Percentiles rank a stretch among this genome's conserved stretches.
Conservation (phyloP, 805 yeast species). For the Phaffomyces opuntiae region DNA sequence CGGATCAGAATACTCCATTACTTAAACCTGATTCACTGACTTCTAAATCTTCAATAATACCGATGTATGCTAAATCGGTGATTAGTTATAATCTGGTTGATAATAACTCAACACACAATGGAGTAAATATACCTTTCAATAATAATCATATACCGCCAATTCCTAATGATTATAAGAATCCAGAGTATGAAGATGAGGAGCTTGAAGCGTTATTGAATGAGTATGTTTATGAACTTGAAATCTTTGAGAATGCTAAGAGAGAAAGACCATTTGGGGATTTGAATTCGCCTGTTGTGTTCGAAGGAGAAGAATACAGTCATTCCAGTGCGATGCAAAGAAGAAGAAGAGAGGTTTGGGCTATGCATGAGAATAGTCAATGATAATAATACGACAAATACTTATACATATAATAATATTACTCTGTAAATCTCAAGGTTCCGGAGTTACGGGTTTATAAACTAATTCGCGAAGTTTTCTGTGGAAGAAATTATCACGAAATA, state of each 20-base stretch:
- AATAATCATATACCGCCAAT: not conserved
- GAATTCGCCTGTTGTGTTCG: slow-evolving; percentile 36
- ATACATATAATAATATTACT: too few relatives aligned
- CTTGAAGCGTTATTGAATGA: slow-evolving; percentile 15
- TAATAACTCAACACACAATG: not conserved
- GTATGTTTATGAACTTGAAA: slow-evolving; percentile 27
- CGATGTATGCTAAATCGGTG: slow-evolving; percentile 20
- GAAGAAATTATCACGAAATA: too few relatives aligned
- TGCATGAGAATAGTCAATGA: slow-evolving; percentile 5
- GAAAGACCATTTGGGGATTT: slow-evolving; percentile 32
- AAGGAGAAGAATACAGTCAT: slow-evolving; percentile 21
- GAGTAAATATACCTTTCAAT: not conserved
- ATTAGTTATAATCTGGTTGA: slow-evolving; percentile 4
- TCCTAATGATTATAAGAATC: not conserved
- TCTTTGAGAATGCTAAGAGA: slow-evolving; percentile 27
- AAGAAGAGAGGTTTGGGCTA: slow-evolving; percentile 19
- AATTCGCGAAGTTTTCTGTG: not conserved
- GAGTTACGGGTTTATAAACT: too few relatives aligned
- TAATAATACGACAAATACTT: not conserved
- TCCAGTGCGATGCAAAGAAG: slow-evolving; percentile 22
- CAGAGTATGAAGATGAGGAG: slow-evolving; percentile 4
- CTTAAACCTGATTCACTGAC: slow-evolving; percentile 16
- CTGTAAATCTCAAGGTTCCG: too few relatives aligned
- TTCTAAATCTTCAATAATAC: slow-evolving; percentile 19
- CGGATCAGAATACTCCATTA: slow-evolving; percentile 14